Evolutionary conservation across 148 eudicot genomes (phyloP).

Genomic region (Chenopodium album): DNA sequence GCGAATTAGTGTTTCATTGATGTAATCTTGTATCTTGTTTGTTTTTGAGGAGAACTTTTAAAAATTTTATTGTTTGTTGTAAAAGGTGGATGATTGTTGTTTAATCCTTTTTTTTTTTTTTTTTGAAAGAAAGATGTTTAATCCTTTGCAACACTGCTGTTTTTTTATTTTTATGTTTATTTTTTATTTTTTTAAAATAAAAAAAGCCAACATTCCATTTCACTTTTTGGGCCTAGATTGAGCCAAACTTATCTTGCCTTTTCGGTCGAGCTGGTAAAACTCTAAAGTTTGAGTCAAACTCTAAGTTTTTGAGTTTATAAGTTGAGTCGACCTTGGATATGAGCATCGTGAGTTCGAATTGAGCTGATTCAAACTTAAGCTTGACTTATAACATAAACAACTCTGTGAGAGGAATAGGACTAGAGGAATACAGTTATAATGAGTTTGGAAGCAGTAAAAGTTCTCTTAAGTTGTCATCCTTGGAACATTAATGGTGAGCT

Average conservation of each 20-base stretch:
- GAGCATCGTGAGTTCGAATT: not conserved
- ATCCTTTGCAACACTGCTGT: too few species aligned
- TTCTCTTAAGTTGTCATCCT: not conserved
- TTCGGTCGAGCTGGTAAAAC: too few species aligned
- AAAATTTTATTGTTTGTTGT: too few species aligned
- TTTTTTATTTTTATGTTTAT: too few species aligned
- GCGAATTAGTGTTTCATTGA: too few species aligned
- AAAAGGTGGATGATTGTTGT: not conserved
- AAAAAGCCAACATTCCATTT: not conserved
- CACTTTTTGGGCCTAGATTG: not conserved
- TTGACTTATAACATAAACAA: not conserved
- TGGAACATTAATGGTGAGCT: not conserved
- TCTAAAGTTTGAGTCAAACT: too few species aligned
- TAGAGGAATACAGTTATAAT: not conserved
- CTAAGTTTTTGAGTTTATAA: too few species aligned
- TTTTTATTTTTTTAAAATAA: too few species aligned
- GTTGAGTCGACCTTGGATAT: not conserved
- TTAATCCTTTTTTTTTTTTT: not conserved
- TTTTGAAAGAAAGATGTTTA: not conserved
- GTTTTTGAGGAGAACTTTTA: too few species aligned
- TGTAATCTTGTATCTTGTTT: too few species aligned
- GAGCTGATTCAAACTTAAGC: not conserved
- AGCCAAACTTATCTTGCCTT: not conserved
- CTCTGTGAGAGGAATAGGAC: not conserved
- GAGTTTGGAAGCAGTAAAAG: not conserved